Evolutionary conservation across 2,329 filamentous ascomycete genomes (phyloP).

Genomic region (Colletotrichum karsti): DNA sequence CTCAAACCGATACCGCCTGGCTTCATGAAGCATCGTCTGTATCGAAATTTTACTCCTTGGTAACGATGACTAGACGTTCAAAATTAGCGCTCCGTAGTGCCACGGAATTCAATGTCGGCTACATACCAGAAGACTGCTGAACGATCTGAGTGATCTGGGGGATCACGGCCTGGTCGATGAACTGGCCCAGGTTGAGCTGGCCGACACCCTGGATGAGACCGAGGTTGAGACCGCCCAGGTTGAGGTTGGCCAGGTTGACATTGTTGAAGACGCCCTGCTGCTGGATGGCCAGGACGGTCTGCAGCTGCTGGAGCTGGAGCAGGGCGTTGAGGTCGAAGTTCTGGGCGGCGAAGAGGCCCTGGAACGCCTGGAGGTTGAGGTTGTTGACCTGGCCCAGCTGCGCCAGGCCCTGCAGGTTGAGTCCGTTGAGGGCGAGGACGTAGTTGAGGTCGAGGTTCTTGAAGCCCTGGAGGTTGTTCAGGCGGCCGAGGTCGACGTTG

Average conservation of each 20-base stretch:
- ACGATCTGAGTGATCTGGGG: conserved; percentile 40
- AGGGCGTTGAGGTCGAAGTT: conserved; percentile 50
- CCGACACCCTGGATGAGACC: conserved; percentile 38
- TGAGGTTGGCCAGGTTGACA: conserved; percentile 37
- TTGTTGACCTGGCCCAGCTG: conserved; percentile 40
- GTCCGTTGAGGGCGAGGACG: conserved; percentile 54
- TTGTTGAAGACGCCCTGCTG: conserved; percentile 40
- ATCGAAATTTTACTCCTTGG: background rate
- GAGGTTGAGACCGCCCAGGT: conserved; percentile 38
- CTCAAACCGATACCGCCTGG: no score
- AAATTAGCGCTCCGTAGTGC: background rate
- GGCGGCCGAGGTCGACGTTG: conserved; percentile 47
- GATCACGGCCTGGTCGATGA: conserved; percentile 36
- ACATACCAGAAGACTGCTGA: conserved; percentile 28
- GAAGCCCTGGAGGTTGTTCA: conserved; percentile 51
- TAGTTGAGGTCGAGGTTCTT: conserved; percentile 52
- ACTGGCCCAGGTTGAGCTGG: conserved; percentile 37
- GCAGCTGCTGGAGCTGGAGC: conserved; percentile 51
- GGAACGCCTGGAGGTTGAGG: conserved; percentile 53
- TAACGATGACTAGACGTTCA: background rate
- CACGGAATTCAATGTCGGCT: background rate
- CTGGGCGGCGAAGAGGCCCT: conserved; percentile 48
- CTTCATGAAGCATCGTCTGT: background rate
- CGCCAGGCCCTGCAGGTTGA: conserved; percentile 53
- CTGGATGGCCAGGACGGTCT: conserved; percentile 45